Evolutionary conservation across 768 basidiomycete species (phyloP).

Genomic region (Suillus lakei): DNA sequence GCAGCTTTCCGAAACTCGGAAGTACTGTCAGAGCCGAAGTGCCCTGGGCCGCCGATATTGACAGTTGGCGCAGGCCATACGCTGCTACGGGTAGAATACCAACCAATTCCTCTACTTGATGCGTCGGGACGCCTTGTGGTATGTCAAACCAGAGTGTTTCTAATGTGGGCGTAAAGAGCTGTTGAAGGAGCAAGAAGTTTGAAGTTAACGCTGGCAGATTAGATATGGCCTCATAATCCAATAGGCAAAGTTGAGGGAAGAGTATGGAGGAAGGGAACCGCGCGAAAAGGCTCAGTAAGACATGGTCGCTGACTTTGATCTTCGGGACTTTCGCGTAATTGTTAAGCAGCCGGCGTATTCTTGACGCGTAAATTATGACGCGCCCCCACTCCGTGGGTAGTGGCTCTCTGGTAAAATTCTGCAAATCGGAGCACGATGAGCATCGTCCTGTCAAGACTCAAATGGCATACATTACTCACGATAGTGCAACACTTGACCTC

Average conservation of each 20-base stretch:
- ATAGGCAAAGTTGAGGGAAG: background rate
- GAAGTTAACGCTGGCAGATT: background rate
- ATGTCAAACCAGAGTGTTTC: background rate
- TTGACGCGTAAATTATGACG: background rate
- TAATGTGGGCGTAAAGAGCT: background rate
- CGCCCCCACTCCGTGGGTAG: background rate
- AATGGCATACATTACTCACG: background rate
- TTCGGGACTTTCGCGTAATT: too few relatives aligned
- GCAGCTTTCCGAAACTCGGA: background rate
- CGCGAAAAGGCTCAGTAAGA: background rate
- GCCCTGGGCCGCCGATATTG: background rate
- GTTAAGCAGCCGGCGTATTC: background rate
- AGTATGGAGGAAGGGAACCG: background rate
- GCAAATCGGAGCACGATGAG: background rate
- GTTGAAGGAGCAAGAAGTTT: background rate
- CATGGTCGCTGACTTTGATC: background rate
- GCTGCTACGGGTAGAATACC: background rate
- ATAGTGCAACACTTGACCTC: background rate
- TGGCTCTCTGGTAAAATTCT: background rate
- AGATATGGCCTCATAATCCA: background rate
- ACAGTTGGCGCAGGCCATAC: background rate
- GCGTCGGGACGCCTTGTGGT: background rate
- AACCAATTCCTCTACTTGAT: background rate
- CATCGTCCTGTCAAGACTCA: background rate
- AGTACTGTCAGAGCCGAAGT: background rate